phyloP scores from a whole-genome alignment of 306 rosid species.

The Vigna trinervia region DNA sequence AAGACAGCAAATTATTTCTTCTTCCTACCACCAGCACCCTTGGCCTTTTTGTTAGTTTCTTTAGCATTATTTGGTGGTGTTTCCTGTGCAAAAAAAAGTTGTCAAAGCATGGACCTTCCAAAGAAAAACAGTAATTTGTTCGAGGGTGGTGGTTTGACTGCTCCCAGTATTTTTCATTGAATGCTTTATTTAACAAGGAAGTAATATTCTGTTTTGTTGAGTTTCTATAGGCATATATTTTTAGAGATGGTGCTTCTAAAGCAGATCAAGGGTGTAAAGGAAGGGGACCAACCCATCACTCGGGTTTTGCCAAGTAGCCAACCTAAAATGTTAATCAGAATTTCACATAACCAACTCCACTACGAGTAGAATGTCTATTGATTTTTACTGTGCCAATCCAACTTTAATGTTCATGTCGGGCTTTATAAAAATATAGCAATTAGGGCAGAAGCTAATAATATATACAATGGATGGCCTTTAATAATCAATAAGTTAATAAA shows the following conservation, averaged over 20 bases:
- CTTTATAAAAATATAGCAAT: not conserved
- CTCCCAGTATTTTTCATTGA: not conserved
- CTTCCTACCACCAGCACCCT: slow-evolving; percentile 65
- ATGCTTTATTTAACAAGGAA: slow-evolving; percentile 17
- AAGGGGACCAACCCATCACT: not conserved
- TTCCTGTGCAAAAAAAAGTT: slow-evolving; percentile 57
- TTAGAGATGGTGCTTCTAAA: slow-evolving; percentile 20
- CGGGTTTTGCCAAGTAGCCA: not conserved
- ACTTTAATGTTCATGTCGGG: slow-evolving; percentile 3
- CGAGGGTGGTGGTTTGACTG: not conserved
- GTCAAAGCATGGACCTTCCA: slow-evolving; percentile 18
- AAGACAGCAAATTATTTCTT: slow-evolving; percentile 56
- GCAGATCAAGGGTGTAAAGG: not conserved
- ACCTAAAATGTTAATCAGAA: slow-evolving; percentile 5
- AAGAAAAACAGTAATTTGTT: slow-evolving; percentile 15
- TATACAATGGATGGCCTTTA: slow-evolving; percentile 7
- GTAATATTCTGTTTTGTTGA: not conserved
- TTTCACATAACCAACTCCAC: not conserved
- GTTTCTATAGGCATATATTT: slow-evolving; percentile 17
- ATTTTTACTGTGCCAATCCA: not conserved
- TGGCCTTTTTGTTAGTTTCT: slow-evolving; percentile 60
- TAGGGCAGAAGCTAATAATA: not conserved
- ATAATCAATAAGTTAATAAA: not conserved
- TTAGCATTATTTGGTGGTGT: slow-evolving; percentile 59
- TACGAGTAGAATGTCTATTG: not conserved